phyloP scores from a whole-genome alignment of 192 early-diverging fungal genomes.

The Gamsiella multidivaricata region DNA sequence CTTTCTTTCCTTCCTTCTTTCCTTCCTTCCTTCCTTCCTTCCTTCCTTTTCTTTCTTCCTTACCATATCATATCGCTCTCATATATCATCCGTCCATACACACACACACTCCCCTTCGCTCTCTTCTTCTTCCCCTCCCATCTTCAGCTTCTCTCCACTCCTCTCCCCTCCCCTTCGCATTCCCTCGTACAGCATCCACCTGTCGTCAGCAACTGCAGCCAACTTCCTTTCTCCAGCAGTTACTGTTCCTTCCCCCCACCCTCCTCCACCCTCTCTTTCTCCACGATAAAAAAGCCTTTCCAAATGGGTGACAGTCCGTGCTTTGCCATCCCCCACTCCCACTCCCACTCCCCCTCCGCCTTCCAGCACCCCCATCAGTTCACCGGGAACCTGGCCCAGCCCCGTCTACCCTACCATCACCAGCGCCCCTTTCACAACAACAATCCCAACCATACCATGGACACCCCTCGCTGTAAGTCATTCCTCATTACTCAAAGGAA shows the following conservation, averaged over 20 bases:
- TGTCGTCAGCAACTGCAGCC: too few relatives aligned
- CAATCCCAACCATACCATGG: constrained; percentile 4
- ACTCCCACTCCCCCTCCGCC: constrained; percentile 50
- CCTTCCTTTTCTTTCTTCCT: background rate
- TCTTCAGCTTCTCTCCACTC: background rate
- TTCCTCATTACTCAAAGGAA: too few relatives aligned
- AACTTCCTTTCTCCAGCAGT: too few relatives aligned
- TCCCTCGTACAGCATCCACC: too few relatives aligned
- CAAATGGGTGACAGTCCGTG: constrained; percentile 54
- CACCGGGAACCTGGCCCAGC: constrained; percentile 37
- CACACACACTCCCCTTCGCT: background rate
- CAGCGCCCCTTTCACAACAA: background rate
- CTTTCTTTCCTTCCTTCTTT: background rate
- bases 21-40: constrained; percentile 1
- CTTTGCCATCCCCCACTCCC: constrained; percentile 50
- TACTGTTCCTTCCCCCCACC: too few relatives aligned
- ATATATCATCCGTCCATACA: background rate
- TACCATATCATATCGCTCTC: background rate
- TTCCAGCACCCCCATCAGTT: constrained; percentile 52
- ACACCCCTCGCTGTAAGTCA: constrained; percentile 50
- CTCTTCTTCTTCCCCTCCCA: background rate
- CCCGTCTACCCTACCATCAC: constrained; percentile 27
- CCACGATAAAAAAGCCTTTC: background rate
- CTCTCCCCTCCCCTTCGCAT: background rate
- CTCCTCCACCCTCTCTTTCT: background rate